phyloP scores from a whole-genome alignment of 805 yeast genomes.

The Limtongia smithiae region DNA sequence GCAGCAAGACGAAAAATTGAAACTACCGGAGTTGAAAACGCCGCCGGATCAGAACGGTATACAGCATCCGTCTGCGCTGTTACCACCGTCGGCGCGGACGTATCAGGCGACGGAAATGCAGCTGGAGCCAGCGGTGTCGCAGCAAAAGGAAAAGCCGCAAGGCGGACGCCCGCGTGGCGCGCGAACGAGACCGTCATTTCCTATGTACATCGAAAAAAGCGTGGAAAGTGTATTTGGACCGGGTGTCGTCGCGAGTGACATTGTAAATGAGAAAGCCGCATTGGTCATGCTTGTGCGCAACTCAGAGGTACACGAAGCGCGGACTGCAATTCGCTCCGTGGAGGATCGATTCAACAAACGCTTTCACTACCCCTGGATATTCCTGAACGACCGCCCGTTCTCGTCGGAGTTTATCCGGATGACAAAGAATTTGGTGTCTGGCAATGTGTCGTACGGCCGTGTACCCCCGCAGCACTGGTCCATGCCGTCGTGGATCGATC shows the following conservation, averaged over 20 bases:
- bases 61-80: no score
- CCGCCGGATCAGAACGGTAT: no score
- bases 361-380: constrained; percentile 74
- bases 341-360: constrained; percentile 63
- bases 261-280: constrained; percentile 48
- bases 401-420: constrained; percentile 50
- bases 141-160: no score
- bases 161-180: no score
- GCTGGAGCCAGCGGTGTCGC: no score
- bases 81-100: no score
- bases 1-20: no score
- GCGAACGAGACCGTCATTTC: no score
- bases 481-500: constrained; percentile 50
- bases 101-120: no score
- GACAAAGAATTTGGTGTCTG: constrained; percentile 53
- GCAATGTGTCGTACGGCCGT: constrained; percentile 58
- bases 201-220: neutral
- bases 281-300: constrained; percentile 70
- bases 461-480: constrained; percentile 64
- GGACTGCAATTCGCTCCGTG: constrained; percentile 55
- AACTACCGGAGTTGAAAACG: no score
- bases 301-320: constrained; percentile 53
- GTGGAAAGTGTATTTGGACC: neutral
- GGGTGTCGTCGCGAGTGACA: neutral
- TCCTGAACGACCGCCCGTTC: constrained; percentile 66